Percentiles rank a stretch among this genome's conserved stretches.
These are phyloP conservation scores for Suillus placidus DNA, from an alignment of 768 basidiomycete genomes.

Conservation along the genomic window DNA sequence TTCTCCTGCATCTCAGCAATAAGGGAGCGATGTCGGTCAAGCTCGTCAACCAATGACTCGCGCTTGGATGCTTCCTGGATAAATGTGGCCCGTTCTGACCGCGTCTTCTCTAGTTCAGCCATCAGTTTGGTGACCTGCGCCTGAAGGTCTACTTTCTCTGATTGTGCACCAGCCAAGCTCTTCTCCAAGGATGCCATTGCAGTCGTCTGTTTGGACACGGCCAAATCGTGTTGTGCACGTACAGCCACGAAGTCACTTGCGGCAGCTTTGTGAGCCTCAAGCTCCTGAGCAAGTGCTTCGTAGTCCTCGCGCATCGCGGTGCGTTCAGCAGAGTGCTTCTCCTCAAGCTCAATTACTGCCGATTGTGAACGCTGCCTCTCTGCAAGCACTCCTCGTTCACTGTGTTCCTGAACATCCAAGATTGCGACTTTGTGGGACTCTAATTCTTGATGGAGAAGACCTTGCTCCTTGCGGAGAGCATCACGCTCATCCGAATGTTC, in stretches of 20 bases:
- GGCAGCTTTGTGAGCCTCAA: constrained; percentile 51
- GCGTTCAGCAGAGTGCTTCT: constrained; percentile 24
- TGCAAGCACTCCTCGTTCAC: constrained; percentile 25
- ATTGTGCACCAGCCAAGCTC: constrained; percentile 45
- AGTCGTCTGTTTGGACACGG: constrained; percentile 52
- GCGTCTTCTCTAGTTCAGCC: constrained; percentile 60
- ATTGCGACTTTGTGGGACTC: constrained; percentile 54
- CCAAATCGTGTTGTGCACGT: constrained; percentile 48
- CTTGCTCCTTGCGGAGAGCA: constrained; percentile 39
- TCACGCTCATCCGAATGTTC: constrained; percentile 54
- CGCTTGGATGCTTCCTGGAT: constrained; percentile 74
- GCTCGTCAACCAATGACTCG: constrained; percentile 70
- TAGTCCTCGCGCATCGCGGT: constrained; percentile 46
- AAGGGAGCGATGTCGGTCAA: constrained; percentile 76
- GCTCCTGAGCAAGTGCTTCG: constrained; percentile 51
- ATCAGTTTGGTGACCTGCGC: constrained; percentile 49
- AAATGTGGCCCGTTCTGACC: constrained; percentile 61
- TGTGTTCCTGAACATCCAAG: constrained; percentile 27
- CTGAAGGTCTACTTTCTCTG: constrained; percentile 47
- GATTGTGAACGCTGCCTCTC: constrained; percentile 32
- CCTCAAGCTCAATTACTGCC: constrained; percentile 20
- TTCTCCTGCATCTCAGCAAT: constrained; percentile 79
- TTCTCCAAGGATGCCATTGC: constrained; percentile 51
- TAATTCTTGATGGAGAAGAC: constrained; percentile 51
- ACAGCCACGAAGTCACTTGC: constrained; percentile 43